Percentiles rank a stretch among this genome's conserved stretches.
Conservation (phyloP, 2,329 filamentous ascomycete genomes). For the Cytospora piceicola region DNA sequence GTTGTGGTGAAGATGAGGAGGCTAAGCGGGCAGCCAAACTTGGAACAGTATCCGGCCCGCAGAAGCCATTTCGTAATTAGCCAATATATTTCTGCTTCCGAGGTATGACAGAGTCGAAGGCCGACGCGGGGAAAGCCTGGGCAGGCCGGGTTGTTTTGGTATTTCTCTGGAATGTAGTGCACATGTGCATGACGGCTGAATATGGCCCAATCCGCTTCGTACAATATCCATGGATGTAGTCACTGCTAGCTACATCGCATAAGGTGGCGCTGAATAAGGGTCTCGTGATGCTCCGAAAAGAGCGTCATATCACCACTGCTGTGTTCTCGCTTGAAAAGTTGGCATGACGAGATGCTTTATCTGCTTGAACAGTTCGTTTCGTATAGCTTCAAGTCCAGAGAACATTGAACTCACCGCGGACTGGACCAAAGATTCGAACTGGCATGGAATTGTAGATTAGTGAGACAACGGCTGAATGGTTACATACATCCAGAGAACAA, state of each 20-base stretch:
- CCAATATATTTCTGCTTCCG: slow-evolving; percentile 20
- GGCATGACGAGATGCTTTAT: not conserved
- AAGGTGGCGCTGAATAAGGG: not conserved
- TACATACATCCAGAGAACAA: not conserved
- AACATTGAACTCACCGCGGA: not conserved
- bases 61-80: slow-evolving; percentile 11
- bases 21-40: slow-evolving; percentile 1
- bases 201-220: slow-evolving; percentile 2
- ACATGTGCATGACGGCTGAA: not conserved
- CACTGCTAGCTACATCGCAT: not conserved
- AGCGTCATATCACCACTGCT: not conserved
- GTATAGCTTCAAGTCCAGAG: not conserved
- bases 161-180: not conserved
- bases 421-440: not conserved
- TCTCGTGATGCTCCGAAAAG: not conserved
- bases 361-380: not conserved
- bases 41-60: slow-evolving; percentile 19
- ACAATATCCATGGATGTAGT: not conserved
- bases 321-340: not conserved
- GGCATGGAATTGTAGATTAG: not conserved
- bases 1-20: slow-evolving; percentile 7
- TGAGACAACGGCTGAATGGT: not conserved
- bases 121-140: not conserved
- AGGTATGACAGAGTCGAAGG: slow-evolving; percentile 8
- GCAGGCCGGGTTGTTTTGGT: not conserved